Base-by-base conservation (phyloP, 352 stramenopile genomes). In the Pythium grandisporangium region DNA sequence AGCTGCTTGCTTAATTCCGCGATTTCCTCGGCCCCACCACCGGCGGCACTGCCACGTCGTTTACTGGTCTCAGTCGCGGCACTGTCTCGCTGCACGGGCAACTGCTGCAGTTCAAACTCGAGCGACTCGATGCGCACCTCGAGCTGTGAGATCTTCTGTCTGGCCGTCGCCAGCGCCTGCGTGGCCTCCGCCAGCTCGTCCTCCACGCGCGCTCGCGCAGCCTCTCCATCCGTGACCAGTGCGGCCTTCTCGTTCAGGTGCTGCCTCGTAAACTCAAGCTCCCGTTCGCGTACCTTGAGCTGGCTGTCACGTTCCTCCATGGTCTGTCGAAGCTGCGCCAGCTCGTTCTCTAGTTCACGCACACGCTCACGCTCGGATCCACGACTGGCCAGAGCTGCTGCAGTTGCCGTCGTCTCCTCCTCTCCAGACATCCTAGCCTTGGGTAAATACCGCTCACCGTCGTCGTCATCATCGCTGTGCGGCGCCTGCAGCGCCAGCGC, bases 1-100 rank as follows among this genome's bases (percentile, higher is more conserved):
- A 90, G 52, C 48, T 87, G 70, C 60, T 90, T 90, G 13, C 58
- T 63, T 10, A 85, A 50, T 20, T 90, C 76, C 0, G 55, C 53
- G 30, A 85, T 30, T 23, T 84, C 70, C 2, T 74, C 58, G 23
- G 61, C 51, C 1, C 54, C 37, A 21, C 54, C 34, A 10, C 32
- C 53, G 6, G 22, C 17, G 12, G 38, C 34, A n/a, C n/a, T n/a
- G n/a, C n/a, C n/a, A n/a, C n/a, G n/a, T n/a, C n/a, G n/a, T n/a
- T n/a, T n/a, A n/a, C n/a, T n/a, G 30, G 30, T 58, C 29, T 74
- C 52, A 11, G 21, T 45, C n/a, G 42, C 45, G 7, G 67, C 56
- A 20, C 65, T 55, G 11, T 51, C 63, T 20, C 43, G 27, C 39
- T 44, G 34, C 19, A 29, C 37, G 4, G 32, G 37, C n/a, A 50